Evolutionary conservation across 306 rosid species (phyloP), one percentile per base, ranked within the genome.

Genomic region (Hippophae rhamnoides): DNA sequence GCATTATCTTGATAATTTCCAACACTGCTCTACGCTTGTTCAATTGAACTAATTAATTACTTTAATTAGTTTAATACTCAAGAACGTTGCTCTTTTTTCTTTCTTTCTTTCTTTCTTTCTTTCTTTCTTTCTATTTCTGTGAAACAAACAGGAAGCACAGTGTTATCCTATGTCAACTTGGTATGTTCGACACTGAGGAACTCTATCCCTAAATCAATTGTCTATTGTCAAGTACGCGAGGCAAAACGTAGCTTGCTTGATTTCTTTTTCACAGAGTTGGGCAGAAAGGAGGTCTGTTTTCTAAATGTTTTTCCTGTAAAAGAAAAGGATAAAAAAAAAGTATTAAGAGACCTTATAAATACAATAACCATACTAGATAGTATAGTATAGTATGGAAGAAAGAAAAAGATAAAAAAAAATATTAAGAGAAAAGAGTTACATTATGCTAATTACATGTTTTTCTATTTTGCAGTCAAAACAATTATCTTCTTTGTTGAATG

Each of bases 161-260:
- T 77, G 7, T 61, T 69, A 52, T 64, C 71, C 40, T 77, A 77
- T 47, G 82, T 77, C 26, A 77, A 72, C 68, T 61, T 69, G 75
- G 78, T 73, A 43, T 73, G 75, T 62, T 52, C 46, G 14, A 62
- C 62, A 57, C 59, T 77, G 54, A 69, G 75, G 73, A 65, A 57
- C 41, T 52, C 76, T 31, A 77, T 77, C 18, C 82, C 82, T 11
- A 77, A 77, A 64, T 72, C 78, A 26, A 62, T 77, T 6, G 76
- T 77, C 44, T 58, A 72, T 48, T 72, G 82, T 56, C 82, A 77
- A 72, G 82, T 77, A 14, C 66, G 78, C 41, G 75, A 77, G 72
- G 82, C 82, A 66, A 77, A 77, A 50, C 82, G 78, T 60, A 43
- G 75, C 67, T 72, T 77, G 45, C 78, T 77, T 4, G 78, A 77